phyloP scores from a whole-genome alignment of 2,329 filamentous ascomycete genomes.

The Geoglossum cookeanum region DNA sequence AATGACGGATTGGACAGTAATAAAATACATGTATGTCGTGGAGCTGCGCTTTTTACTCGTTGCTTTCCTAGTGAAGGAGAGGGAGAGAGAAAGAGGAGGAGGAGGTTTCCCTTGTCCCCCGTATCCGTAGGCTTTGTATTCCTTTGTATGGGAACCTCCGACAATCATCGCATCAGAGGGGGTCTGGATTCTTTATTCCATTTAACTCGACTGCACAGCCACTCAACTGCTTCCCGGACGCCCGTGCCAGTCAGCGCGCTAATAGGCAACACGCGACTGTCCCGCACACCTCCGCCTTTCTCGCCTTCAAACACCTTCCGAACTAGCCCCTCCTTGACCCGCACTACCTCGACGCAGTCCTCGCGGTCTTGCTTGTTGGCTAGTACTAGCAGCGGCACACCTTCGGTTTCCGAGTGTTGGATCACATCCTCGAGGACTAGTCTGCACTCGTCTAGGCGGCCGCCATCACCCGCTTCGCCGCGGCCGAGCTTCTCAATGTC shows the following conservation, averaged over 20 bases:
- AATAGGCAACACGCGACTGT: conserved; percentile 78
- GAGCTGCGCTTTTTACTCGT: too few relatives aligned
- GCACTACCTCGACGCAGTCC: conserved; percentile 90
- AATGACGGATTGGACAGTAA: too few relatives aligned
- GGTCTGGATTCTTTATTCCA: conserved; percentile 93
- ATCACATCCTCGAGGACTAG: conserved; percentile 80
- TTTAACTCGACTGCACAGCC: conserved; percentile 76
- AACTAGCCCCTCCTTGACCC: conserved; percentile 92
- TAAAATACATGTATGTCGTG: too few relatives aligned
- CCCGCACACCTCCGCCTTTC: conserved; percentile 66
- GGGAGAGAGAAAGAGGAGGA: too few relatives aligned
- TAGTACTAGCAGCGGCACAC: conserved; percentile 76
- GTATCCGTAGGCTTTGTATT: too few relatives aligned
- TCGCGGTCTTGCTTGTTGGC: conserved; percentile 97
- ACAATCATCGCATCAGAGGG: conserved; percentile 62
- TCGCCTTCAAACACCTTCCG: conserved; percentile 92
- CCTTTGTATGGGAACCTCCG: too few relatives aligned
- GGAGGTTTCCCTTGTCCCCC: too few relatives aligned
- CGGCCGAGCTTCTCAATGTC: conserved; percentile 27
- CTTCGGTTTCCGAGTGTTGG: conserved; percentile 69
- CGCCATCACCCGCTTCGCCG: conserved; percentile 15
- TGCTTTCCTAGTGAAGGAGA: too few relatives aligned
- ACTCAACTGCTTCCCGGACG: conserved; percentile 90
- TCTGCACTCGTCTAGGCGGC: conserved; percentile 70
- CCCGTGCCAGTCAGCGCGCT: conserved; percentile 72